phyloP scores from a whole-genome alignment of 305 asterid species.

The Fraxinus baroniana region DNA sequence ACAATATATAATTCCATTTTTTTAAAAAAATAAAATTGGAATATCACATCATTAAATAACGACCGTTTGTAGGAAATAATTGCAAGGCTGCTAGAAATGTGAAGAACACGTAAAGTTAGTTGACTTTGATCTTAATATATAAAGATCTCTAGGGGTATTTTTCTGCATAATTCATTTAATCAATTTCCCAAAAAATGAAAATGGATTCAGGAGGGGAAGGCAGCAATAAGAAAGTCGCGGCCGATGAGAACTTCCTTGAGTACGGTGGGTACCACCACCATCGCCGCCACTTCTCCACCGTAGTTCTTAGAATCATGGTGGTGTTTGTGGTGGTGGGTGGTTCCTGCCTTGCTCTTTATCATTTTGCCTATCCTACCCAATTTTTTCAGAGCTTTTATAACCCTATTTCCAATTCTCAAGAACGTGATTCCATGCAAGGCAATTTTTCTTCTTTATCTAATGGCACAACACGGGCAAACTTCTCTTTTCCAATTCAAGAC shows the following conservation, averaged over 20 bases:
- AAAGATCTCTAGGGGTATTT: not conserved
- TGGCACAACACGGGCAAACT: not conserved
- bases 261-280: slow-evolving; percentile 27
- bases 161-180: not conserved
- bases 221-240: slow-evolving; percentile 13
- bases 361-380: slow-evolving; percentile 31
- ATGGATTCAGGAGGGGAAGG: slow-evolving; percentile 31
- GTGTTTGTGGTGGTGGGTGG: slow-evolving; percentile 24
- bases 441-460: slow-evolving; percentile 21
- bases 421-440: not conserved
- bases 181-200: not conserved
- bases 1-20: not conserved
- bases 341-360: slow-evolving; percentile 33
- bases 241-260: slow-evolving; percentile 23
- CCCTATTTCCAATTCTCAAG: not conserved
- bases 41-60: not conserved
- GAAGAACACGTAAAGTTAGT: not conserved
- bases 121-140: slow-evolving; percentile 6
- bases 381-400: slow-evolving; percentile 26
- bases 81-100: not conserved
- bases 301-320: slow-evolving; percentile 12
- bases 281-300: slow-evolving; percentile 5
- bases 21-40: no score
- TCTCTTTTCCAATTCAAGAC: not conserved
- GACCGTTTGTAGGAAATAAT: not conserved